Evolutionary conservation across 495 filamentous ascomycete species (phyloP).

Genomic region (Staphylotrichum longicolle): DNA sequence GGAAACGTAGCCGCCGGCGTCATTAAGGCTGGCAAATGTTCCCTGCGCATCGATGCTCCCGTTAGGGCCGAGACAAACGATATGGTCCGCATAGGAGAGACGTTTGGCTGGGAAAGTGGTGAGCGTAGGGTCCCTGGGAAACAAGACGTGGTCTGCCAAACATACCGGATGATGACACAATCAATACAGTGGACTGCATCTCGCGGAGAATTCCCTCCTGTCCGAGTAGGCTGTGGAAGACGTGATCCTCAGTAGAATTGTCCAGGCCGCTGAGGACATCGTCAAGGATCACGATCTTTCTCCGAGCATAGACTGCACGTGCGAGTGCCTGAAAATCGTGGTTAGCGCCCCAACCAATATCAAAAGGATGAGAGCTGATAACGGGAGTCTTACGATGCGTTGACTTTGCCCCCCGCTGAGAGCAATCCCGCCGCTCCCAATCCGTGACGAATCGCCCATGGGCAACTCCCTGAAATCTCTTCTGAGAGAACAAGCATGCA

Average conservation of each 20-base stretch:
- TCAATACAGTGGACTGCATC: conserved; percentile 50
- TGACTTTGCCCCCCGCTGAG: conserved; percentile 44
- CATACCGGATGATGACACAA: conserved; percentile 36
- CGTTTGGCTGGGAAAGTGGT: conserved; percentile 20
- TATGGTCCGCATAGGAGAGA: conserved; percentile 52
- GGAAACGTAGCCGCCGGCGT: conserved; percentile 25
- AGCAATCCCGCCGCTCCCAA: conserved; percentile 38
- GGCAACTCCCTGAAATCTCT: conserved; percentile 38
- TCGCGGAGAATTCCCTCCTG: conserved; percentile 41
- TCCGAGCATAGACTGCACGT: conserved; percentile 27
- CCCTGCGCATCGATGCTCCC: conserved; percentile 53
- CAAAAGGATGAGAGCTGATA: too few relatives aligned
- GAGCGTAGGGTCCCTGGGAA: background rate
- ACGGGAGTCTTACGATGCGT: conserved; percentile 28
- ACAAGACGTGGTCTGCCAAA: background rate
- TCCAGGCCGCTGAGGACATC: conserved; percentile 54
- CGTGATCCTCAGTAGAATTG: conserved; percentile 53
- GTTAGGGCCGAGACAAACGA: conserved; percentile 47
- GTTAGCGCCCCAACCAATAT: background rate
- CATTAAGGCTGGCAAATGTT: conserved; percentile 34
- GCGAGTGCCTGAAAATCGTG: conserved; percentile 16
- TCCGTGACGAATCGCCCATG: conserved; percentile 33
- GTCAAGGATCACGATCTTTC: conserved; percentile 27
- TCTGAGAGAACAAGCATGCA: conserved; percentile 38
- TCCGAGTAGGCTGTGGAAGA: conserved; percentile 57